Evolutionary conservation across 345 rosid genomes (phyloP), one percentile per base, ranked within the genome.

Genomic region (Arabidopsis thaliana): DNA sequence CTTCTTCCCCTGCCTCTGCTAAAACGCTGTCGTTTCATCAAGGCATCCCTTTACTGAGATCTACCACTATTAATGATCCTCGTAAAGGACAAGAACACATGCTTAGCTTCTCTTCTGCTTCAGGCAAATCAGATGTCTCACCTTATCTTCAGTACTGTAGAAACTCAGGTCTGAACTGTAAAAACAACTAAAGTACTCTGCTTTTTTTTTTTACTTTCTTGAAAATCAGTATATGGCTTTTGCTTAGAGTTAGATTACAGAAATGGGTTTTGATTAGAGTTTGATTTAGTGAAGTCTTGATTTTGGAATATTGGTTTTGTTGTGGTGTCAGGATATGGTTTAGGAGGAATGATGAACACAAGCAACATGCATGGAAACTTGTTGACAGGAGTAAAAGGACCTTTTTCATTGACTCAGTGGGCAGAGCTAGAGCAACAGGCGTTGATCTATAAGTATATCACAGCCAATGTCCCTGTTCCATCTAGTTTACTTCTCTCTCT

Each of bases 371-470:
- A 89, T 82, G 93, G 82, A 16, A 48, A 61, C 65, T 69, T 79
- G 57, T 52, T 79, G 69, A 52, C 75, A 58, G 87, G 87, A 45
- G 82, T 69, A 22, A 84, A 82, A 81, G 91, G 91, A 62, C 85
- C 87, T 52, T 87, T 91, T 34, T 87, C 89, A 69, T 82, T 84
- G 62, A 79, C 84, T 64, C 98, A 94, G 75, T 91, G 97, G 97
- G 86, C 86, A 81, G 98, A 94, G 85, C 82, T 94, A 22, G 96
- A 94, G 81, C 96, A 91, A 72, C 98, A 94, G 80, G 96, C 97
- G 9, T 81, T 91, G 89, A 91, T 94, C 89, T 91, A 85, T 82
- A 91, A 89, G 76, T 88, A 88, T 80, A 83, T 94, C 37, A 83
- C 84, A 67, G 87, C 95, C 30, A 88, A 88, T 77, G 85, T 85